Conservation (phyloP, 352 stramenopile species). For the Globisporangium spiculum region DNA sequence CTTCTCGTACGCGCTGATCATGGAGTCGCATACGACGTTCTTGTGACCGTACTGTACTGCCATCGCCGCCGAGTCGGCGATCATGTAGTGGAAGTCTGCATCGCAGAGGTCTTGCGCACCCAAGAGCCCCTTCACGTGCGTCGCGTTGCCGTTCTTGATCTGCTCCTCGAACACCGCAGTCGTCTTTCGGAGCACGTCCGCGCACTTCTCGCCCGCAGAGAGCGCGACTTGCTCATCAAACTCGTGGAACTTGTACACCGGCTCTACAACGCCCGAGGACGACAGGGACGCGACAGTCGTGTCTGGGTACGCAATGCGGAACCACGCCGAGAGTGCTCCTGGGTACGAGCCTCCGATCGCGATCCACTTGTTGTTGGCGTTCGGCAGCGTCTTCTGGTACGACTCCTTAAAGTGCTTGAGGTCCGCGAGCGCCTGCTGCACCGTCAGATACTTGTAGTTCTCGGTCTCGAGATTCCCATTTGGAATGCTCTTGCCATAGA, state of each 20-base stretch:
- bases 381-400: constrained; percentile 42
- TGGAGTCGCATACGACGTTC: constrained; percentile 63
- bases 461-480: constrained; percentile 65
- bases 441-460: constrained; percentile 75
- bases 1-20: constrained; percentile 44
- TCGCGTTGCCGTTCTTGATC: constrained; percentile 46
- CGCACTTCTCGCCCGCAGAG: constrained; percentile 54
- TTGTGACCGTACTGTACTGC: constrained; percentile 88
- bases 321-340: constrained; percentile 78
- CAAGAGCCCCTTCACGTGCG: constrained; percentile 60
- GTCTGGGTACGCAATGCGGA: constrained; percentile 78
- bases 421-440: constrained; percentile 85
- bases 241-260: constrained; percentile 73
- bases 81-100: constrained; percentile 90
- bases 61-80: constrained; percentile 85
- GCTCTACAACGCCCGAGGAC: constrained; percentile 79
- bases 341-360: constrained; percentile 83
- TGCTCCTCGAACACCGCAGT: constrained; percentile 67
- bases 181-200: constrained; percentile 54
- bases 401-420: constrained; percentile 81
- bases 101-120: constrained; percentile 56
- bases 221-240: constrained; percentile 82
- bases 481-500: constrained; percentile 86
- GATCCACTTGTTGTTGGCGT: constrained; percentile 56
- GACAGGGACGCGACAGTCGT: constrained; percentile 68